These are phyloP conservation scores for Capsella rubella DNA, from an alignment of 441 rosid genomes.

Conservation along the genomic window DNA sequence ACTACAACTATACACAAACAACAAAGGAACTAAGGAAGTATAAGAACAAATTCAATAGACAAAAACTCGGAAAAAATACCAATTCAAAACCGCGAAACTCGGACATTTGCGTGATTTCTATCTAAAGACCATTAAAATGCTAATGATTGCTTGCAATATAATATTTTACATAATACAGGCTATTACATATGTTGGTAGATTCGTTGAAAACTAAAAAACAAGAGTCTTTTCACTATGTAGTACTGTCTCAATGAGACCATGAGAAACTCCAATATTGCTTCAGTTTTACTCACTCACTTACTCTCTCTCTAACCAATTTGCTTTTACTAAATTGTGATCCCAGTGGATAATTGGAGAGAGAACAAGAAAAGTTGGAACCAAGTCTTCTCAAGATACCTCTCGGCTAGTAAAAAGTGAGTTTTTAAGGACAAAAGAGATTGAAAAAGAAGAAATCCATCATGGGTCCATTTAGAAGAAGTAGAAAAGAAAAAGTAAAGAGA, in stretches of 20 bases:
- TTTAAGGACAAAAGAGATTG: conserved; percentile 28
- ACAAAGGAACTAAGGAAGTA: no score
- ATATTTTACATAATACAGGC: not conserved
- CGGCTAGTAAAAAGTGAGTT: conserved; percentile 39
- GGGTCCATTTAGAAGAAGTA: conserved; percentile 46
- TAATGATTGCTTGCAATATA: not conserved
- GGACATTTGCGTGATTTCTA: not conserved
- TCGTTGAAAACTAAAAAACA: conserved; percentile 12
- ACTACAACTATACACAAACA: no score
- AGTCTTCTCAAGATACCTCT: conserved; percentile 47
- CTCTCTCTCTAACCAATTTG: conserved; percentile 20
- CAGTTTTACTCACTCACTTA: conserved; percentile 23
- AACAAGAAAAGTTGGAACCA: conserved; percentile 36
- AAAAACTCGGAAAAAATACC: no score
- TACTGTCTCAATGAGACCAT: conserved; percentile 23
- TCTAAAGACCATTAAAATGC: not conserved
- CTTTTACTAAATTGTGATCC: conserved; percentile 36
- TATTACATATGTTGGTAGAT: conserved; percentile 11
- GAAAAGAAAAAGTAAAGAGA: conserved; percentile 43
- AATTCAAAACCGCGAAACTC: no score
- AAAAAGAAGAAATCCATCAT: conserved; percentile 30
- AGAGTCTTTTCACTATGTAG: conserved; percentile 24
- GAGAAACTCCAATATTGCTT: conserved; percentile 29
- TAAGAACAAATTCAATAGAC: no score
- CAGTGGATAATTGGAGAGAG: conserved; percentile 39